Evolutionary conservation across 805 yeast genomes (phyloP).

Genomic region (Trichomonascus vanleenenianus): DNA sequence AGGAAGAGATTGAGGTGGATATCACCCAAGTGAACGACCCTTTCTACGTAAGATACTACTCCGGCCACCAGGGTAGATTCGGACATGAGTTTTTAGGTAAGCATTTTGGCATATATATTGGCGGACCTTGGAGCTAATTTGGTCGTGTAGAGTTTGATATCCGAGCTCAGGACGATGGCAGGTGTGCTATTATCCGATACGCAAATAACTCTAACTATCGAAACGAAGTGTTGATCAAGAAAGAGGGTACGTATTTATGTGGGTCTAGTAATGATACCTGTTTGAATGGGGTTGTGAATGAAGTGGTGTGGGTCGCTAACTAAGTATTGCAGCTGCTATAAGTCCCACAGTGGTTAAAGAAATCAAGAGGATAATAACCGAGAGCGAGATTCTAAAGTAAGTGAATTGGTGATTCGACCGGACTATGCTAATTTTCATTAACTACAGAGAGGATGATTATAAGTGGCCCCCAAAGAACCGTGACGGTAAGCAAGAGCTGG

Average conservation of each 20-base stretch:
- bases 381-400: constrained; percentile 33
- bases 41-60: constrained; percentile 36
- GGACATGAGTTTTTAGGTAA: constrained; percentile 37
- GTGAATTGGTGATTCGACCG: background rate
- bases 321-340: constrained; percentile 22
- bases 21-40: constrained; percentile 18
- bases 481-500: constrained; percentile 38
- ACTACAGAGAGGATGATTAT: constrained; percentile 30
- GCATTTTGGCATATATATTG: constrained; percentile 19
- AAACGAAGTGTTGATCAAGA: constrained; percentile 35
- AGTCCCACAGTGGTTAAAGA: constrained; percentile 31
- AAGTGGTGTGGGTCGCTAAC: background rate
- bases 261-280: background rate
- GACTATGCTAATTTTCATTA: background rate
- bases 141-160: constrained; percentile 30
- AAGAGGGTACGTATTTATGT: constrained; percentile 22
- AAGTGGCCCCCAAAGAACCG: constrained; percentile 35
- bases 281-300: too few species aligned
- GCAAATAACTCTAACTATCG: constrained; percentile 42
- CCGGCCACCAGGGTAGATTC: constrained; percentile 37
- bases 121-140: constrained; percentile 2
- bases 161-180: constrained; percentile 24
- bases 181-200: constrained; percentile 30
- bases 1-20: constrained; percentile 4
- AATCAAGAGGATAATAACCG: constrained; percentile 29